Conservation (phyloP, 768 basidiomycete species). For the Cystobasidiopsis lactophilus region DNA sequence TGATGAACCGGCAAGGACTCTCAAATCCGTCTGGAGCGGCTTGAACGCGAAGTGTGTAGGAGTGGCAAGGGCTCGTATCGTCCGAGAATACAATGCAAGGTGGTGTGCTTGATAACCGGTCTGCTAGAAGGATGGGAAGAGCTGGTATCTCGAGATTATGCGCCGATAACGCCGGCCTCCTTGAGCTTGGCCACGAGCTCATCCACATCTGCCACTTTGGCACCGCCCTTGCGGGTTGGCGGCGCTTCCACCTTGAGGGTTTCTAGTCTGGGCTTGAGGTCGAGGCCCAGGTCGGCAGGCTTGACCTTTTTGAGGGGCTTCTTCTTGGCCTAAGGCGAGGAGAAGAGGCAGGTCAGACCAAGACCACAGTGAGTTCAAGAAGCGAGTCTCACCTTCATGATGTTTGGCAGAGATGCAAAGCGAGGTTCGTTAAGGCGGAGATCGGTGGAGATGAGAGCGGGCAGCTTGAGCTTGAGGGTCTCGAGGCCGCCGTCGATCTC, state of each 20-base stretch:
- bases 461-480: constrained; percentile 54
- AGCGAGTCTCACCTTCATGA: constrained; percentile 46
- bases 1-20: too few species aligned
- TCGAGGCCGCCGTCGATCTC: constrained; percentile 91
- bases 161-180: constrained; percentile 52
- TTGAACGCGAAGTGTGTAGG: too few species aligned
- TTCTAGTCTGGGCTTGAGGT: constrained; percentile 62
- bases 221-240: constrained; percentile 68
- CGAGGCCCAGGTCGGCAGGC: constrained; percentile 56
- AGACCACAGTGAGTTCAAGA: too few species aligned
- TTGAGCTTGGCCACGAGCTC: constrained; percentile 73
- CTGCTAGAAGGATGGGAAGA: too few species aligned
- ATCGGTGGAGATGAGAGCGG: constrained; percentile 77
- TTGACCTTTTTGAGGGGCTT: constrained; percentile 72
- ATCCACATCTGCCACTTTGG: constrained; percentile 70
- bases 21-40: too few species aligned
- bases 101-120: too few species aligned
- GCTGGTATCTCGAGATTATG: too few species aligned
- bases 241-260: constrained; percentile 75
- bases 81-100: too few species aligned
- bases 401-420: constrained; percentile 89
- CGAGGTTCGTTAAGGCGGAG: constrained; percentile 66
- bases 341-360: background rate
- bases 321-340: constrained; percentile 56
- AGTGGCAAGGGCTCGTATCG: too few species aligned